Percentiles rank a stretch among this genome's conserved stretches.
Evolutionary conservation across 2,329 filamentous ascomycete species (phyloP).

Genomic region (Ambrosiella beaveri): DNA sequence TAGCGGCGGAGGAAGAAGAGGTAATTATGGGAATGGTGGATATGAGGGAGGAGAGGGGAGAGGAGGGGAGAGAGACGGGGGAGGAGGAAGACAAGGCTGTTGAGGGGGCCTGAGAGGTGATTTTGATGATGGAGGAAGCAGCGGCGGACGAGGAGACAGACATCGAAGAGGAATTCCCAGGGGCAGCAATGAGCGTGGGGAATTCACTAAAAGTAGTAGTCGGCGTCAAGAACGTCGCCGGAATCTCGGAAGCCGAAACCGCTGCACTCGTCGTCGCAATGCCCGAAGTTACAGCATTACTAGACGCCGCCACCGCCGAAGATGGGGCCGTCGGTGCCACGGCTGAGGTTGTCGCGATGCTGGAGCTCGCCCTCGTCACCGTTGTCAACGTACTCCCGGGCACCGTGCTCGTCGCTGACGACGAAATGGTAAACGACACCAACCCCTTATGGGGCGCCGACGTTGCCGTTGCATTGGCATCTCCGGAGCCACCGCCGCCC

Average conservation of each 20-base stretch:
- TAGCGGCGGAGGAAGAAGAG: background rate
- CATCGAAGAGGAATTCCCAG: background rate
- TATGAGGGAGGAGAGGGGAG: background rate
- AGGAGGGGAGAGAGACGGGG: background rate
- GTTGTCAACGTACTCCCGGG: background rate
- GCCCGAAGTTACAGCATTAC: background rate
- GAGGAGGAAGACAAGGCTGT: background rate
- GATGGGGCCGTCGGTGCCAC: background rate
- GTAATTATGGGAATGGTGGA: background rate
- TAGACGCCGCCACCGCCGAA: background rate
- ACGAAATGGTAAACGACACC: background rate
- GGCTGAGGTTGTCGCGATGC: background rate
- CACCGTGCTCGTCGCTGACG: background rate
- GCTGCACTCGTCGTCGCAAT: background rate
- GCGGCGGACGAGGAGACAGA: background rate
- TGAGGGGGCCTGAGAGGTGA: no score
- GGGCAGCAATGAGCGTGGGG: background rate
- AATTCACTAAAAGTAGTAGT: background rate
- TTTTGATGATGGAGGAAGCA: background rate
- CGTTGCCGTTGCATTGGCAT: background rate
- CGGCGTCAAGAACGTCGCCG: background rate
- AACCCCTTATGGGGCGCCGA: background rate
- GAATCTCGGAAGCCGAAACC: background rate
- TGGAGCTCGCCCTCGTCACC: constrained; percentile 1
- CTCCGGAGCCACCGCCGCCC: background rate